Evolutionary conservation across 768 basidiomycete genomes (phyloP).

Genomic region (Mycena olivaceomarginata): DNA sequence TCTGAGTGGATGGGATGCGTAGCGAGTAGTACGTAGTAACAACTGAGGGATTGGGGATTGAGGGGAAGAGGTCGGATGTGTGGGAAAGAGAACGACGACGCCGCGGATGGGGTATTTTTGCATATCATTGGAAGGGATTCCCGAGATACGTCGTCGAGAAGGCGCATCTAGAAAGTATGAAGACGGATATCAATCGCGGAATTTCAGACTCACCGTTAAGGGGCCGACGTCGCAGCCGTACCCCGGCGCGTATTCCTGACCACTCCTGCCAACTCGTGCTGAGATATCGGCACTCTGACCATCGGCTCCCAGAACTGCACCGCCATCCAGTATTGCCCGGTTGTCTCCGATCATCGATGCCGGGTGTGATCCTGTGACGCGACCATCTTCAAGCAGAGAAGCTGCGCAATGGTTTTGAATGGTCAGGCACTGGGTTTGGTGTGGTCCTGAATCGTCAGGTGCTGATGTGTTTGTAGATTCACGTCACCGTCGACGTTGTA

Average conservation of each 20-base stretch:
- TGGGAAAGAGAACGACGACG: too few relatives aligned
- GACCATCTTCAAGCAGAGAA: background rate
- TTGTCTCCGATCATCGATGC: too few relatives aligned
- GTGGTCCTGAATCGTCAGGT: background rate
- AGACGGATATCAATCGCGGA: background rate
- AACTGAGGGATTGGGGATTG: too few relatives aligned
- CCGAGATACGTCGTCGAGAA: background rate
- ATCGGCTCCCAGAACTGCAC: too few relatives aligned
- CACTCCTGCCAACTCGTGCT: background rate
- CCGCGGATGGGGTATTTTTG: too few relatives aligned
- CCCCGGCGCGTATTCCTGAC: background rate
- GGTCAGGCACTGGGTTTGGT: too few relatives aligned
- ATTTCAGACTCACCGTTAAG: background rate
- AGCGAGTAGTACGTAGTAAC: too few relatives aligned
- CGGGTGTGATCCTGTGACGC: too few relatives aligned
- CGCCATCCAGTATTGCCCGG: too few relatives aligned
- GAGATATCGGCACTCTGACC: too few relatives aligned
- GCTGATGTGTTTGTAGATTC: background rate
- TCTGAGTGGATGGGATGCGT: too few relatives aligned
- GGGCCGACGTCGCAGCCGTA: background rate
- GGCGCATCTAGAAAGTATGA: background rate
- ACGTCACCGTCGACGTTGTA: conserved; percentile 7
- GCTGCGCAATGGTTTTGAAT: background rate
- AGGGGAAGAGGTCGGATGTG: too few relatives aligned
- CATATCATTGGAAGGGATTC: background rate